These are phyloP conservation scores for Apocynum venetum DNA, from an alignment of 257 asterid species.

Conservation along the genomic window DNA sequence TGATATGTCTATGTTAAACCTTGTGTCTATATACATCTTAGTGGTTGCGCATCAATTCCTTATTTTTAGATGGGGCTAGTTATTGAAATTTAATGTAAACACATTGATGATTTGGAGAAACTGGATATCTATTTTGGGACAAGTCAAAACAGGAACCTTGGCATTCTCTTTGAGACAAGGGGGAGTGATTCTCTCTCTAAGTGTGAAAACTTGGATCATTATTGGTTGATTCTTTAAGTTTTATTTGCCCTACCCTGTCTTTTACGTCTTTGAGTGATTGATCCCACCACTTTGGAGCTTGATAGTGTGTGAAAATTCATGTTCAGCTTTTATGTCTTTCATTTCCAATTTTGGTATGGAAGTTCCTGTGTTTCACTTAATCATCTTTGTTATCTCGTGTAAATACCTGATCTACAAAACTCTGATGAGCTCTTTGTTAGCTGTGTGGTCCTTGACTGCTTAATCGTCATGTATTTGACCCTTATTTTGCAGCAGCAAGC, in stretches of 20 bases:
- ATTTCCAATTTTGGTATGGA: background rate
- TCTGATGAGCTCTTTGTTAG: background rate
- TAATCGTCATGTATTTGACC: background rate
- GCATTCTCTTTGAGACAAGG: background rate
- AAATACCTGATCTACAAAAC: background rate
- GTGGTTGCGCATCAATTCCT: background rate
- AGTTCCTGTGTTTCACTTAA: background rate
- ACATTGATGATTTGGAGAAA: background rate
- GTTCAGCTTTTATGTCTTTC: background rate
- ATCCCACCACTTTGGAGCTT: background rate
- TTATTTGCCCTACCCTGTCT: background rate
- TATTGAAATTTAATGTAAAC: background rate
- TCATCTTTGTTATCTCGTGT: background rate
- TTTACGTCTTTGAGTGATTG: background rate
- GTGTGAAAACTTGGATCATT: background rate
- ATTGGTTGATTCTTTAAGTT: background rate
- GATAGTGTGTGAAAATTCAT: background rate
- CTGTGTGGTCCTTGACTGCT: background rate
- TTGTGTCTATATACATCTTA: background rate
- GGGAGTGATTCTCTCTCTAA: background rate
- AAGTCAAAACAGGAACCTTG: background rate
- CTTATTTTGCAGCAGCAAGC: conserved; percentile 38
- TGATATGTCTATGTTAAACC: too few relatives aligned
- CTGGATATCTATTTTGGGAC: background rate
- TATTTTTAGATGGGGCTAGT: background rate